Conservation (phyloP, 106 monocot species). For the Dendrobium officinale region DNA sequence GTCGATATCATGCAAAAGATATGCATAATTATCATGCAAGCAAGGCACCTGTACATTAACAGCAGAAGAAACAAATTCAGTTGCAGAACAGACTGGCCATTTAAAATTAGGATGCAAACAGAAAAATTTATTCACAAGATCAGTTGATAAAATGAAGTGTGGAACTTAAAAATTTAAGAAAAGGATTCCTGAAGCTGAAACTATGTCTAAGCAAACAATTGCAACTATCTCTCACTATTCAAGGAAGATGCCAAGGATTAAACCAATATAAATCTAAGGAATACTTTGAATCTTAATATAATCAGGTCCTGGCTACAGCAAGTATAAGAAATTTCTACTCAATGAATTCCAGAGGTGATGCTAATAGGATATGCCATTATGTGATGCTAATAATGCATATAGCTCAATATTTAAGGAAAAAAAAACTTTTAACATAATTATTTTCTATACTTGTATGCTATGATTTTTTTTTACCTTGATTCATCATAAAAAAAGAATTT, state of each 20-base stretch:
- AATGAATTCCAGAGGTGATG: background rate
- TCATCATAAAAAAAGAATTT: background rate
- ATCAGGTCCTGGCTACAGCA: background rate
- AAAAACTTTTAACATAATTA: background rate
- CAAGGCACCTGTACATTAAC: constrained; percentile 66
- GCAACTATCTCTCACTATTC: background rate
- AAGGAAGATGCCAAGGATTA: background rate
- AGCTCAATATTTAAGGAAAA: background rate
- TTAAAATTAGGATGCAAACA: background rate
- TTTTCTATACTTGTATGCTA: background rate
- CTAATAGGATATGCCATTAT: background rate
- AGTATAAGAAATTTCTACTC: background rate
- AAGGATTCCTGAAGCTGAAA: background rate
- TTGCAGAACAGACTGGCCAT: background rate
- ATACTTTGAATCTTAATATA: background rate
- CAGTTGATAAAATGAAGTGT: background rate
- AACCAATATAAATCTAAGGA: background rate
- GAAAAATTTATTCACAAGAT: background rate
- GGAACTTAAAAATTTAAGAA: background rate
- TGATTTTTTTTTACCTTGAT: background rate
- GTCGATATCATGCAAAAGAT: constrained; percentile 80
- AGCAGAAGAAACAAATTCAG: background rate
- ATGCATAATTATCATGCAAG: constrained; percentile 93
- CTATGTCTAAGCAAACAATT: background rate
- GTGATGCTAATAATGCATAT: background rate